Conservation (phyloP, 257 asterid genomes). For the Solanum pimpinellifolium region DNA sequence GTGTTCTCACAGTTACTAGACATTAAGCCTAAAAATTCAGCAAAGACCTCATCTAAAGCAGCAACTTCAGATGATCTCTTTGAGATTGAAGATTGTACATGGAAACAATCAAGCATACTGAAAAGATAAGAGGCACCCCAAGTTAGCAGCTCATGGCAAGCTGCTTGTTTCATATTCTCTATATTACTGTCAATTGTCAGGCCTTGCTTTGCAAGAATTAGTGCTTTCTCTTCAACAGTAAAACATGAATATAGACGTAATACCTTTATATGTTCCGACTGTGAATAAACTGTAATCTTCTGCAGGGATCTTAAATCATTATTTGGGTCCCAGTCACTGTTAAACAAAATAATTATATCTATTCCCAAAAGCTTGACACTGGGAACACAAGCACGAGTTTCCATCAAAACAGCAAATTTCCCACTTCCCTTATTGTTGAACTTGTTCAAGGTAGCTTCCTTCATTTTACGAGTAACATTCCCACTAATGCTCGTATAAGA, state of each 20-base stretch:
- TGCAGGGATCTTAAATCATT: slow-evolving; percentile 50
- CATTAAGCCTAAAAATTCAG: slow-evolving; percentile 26
- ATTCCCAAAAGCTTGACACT: slow-evolving; percentile 28
- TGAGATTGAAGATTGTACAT: slow-evolving; percentile 7
- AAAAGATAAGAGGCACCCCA: slow-evolving; percentile 52
- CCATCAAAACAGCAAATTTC: slow-evolving; percentile 41
- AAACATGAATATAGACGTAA: slow-evolving; percentile 46
- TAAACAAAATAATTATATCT: slow-evolving; percentile 39
- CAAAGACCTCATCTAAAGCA: slow-evolving; percentile 36
- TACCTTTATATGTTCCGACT: slow-evolving; percentile 35
- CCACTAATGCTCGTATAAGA: slow-evolving; percentile 30
- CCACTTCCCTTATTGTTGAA: slow-evolving; percentile 26
- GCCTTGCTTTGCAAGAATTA: slow-evolving; percentile 48
- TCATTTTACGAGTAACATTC: slow-evolving; percentile 10
- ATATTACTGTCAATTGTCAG: slow-evolving; percentile 19
- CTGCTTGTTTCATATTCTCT: slow-evolving; percentile 11
- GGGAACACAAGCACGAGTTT: slow-evolving; percentile 40
- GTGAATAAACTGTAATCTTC: slow-evolving; percentile 34
- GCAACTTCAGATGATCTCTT: slow-evolving; percentile 8
- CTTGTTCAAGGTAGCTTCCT: slow-evolving; percentile 10
- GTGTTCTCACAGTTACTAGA: slow-evolving; percentile 15
- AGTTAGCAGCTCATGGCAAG: slow-evolving; percentile 31
- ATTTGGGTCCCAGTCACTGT: slow-evolving; percentile 59
- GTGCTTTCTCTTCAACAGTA: slow-evolving; percentile 49
- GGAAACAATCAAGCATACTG: background rate